A percentile compares a stretch with the other conserved stretches of the same genome.
These are phyloP conservation scores for Purpureocillium lavendulum DNA, from an alignment of 2,329 filamentous ascomycete species.

Conservation along the genomic window DNA sequence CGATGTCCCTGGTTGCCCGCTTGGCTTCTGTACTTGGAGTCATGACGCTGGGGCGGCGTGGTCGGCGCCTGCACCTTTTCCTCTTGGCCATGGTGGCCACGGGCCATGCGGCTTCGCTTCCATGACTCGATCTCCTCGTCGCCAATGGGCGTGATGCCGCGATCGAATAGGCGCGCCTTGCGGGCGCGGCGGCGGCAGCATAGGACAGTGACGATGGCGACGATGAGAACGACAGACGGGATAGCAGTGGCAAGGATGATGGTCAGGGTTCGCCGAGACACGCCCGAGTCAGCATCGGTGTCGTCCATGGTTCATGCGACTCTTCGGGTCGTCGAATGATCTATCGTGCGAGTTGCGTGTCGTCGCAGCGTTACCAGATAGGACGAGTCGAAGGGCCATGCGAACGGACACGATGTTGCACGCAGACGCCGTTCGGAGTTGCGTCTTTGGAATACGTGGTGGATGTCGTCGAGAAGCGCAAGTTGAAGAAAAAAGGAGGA, in stretches of 20 bases:
- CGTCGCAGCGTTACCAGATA: too few species aligned
- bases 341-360: too few species aligned
- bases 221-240: slow-evolving; percentile 30
- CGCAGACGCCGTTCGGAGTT: too few species aligned
- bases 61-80: slow-evolving; percentile 8
- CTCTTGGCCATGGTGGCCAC: slow-evolving; percentile 1
- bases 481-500: too few species aligned
- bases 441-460: too few species aligned
- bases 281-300: not conserved
- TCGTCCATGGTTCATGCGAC: not conserved
- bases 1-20: slow-evolving; percentile 10
- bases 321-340: too few species aligned
- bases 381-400: too few species aligned
- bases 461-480: too few species aligned
- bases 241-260: slow-evolving; percentile 45
- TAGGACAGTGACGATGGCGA: slow-evolving; percentile 22
- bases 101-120: slow-evolving; percentile 27
- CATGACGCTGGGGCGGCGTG: not conserved
- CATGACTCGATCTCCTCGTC: slow-evolving; percentile 60
- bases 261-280: slow-evolving; percentile 21
- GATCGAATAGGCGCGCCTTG: slow-evolving; percentile 35
- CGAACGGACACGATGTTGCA: too few species aligned
- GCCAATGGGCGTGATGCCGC: slow-evolving; percentile 52
- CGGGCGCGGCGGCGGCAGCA: slow-evolving; percentile 31
- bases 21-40: too few species aligned